phyloP scores from a whole-genome alignment of 116 monocot species.

The Zostera marina region DNA sequence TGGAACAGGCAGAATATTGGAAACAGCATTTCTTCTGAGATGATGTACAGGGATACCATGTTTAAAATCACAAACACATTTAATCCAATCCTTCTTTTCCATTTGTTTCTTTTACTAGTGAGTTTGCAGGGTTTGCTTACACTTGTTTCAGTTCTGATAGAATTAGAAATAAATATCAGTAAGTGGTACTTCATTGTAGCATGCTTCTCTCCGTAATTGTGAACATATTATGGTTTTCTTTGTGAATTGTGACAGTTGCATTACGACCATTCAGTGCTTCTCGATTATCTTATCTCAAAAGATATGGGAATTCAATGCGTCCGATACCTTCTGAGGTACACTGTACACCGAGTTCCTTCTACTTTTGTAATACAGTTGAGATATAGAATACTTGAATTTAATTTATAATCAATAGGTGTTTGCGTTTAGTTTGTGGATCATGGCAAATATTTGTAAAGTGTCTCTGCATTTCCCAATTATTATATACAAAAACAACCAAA shows the following conservation, averaged over 20 bases:
- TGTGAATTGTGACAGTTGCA: slow-evolving; percentile 42
- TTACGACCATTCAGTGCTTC: slow-evolving; percentile 77
- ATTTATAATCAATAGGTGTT: slow-evolving; percentile 28
- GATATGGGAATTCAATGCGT: slow-evolving; percentile 55
- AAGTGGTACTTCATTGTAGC: not conserved
- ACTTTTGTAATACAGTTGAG: not conserved
- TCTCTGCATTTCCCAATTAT: slow-evolving; percentile 10
- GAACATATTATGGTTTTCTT: not conserved
- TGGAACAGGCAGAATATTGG: slow-evolving; percentile 4
- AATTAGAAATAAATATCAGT: not conserved
- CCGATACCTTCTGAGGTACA: slow-evolving; percentile 75
- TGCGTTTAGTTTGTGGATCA: slow-evolving; percentile 42
- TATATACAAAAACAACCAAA: slow-evolving; percentile 25
- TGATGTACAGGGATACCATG: slow-evolving; percentile 8
- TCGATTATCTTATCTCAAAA: slow-evolving; percentile 95
- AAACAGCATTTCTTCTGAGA: slow-evolving; percentile 3
- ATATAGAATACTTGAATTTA: not conserved
- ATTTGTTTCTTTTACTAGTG: slow-evolving; percentile 61
- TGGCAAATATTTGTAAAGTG: slow-evolving; percentile 44
- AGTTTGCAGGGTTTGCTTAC: slow-evolving; percentile 25
- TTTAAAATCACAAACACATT: slow-evolving; percentile 37
- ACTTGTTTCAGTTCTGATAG: not conserved
- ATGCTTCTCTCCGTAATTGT: not conserved
- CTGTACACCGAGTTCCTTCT: slow-evolving; percentile 11
- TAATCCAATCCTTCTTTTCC: slow-evolving; percentile 57